These are phyloP conservation scores for Neurospora pannonica DNA, from an alignment of 495 filamentous ascomycete species.

Conservation along the genomic window DNA sequence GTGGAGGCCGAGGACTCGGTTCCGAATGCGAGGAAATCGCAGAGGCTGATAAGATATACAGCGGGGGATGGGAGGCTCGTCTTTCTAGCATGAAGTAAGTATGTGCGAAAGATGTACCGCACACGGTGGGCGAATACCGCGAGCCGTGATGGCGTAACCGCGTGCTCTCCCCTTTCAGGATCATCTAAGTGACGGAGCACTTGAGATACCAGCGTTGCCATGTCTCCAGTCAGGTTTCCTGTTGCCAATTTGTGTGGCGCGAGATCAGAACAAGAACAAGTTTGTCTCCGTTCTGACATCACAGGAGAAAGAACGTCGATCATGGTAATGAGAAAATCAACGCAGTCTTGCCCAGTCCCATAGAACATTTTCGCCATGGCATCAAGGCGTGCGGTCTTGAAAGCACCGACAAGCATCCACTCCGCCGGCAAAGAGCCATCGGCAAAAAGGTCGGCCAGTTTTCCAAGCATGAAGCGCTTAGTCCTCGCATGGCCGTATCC, in stretches of 20 bases:
- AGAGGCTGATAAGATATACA: slow-evolving; percentile 19
- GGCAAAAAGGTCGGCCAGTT: slow-evolving; percentile 26
- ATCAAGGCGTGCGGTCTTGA: slow-evolving; percentile 23
- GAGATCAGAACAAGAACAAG: neutral
- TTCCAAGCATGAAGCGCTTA: slow-evolving; percentile 22
- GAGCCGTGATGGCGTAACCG: neutral
- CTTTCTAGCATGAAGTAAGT: slow-evolving; percentile 1
- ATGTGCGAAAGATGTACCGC: slow-evolving; percentile 6
- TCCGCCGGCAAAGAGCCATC: slow-evolving; percentile 25
- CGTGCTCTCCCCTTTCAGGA: neutral
- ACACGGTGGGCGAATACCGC: slow-evolving; percentile 10
- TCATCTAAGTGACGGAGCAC: slow-evolving; percentile 5
- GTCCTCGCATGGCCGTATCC: slow-evolving; percentile 16
- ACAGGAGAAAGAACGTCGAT: slow-evolving; percentile 27
- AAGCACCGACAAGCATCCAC: slow-evolving; percentile 36
- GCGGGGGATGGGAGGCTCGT: slow-evolving; percentile 3
- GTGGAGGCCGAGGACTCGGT: neutral
- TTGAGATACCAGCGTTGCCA: slow-evolving; percentile 13
- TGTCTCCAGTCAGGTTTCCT: slow-evolving; percentile 4
- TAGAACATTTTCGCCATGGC: slow-evolving; percentile 10
- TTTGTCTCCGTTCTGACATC: neutral
- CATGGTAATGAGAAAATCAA: slow-evolving; percentile 24
- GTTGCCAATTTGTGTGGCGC: slow-evolving; percentile 5
- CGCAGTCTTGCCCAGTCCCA: slow-evolving; percentile 20
- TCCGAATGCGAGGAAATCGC: slow-evolving; percentile 14